Evolutionary conservation across 768 basidiomycete species (phyloP), one percentile per base, ranked within the genome.

Genomic region (Amanita fuliginea): DNA sequence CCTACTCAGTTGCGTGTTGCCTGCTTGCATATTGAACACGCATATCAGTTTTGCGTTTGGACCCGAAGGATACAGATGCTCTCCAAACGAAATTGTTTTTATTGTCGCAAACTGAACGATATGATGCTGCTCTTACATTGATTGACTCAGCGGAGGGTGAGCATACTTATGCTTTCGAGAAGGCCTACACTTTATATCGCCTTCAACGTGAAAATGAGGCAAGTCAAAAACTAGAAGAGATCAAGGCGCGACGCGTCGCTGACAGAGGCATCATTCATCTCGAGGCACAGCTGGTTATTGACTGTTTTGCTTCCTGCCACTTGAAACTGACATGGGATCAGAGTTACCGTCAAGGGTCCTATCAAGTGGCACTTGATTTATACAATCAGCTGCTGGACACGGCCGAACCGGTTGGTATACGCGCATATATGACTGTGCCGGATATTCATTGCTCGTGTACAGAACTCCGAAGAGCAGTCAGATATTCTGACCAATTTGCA

Each of bases 391-490:
- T 96, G 2, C 72, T 94, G 2, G 85, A 89, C 55, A 81, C 78
- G 6, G 81, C 83, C 42, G 80, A 87, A 53, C 77, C 80, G 39
- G 91, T 92, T 60, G 58, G 85, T 72, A 33, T 47, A 54, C 32
- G 32, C 30, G 21, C 30, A 24, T 24, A 8, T 39, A 41, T 41
- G 9, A 36, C 34, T 16, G 24, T 11, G 21, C 16, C 13, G 16
- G 14, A 28, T 45, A 37, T 16, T 53, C 41, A 37, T 21, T 54
- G 28, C 42, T 33, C 35, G 48, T 56, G 48, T 48, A 39, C 60
- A 92, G 91, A 70, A 81, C 57, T 83, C 88, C 22, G 86, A 94
- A 57, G 92, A 95, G 67, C 79, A 91, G 59, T 77, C 86, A 4
- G 92, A 94, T 61, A 81, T 94, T 60, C 70, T 84, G 34, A 90